Base-by-base conservation (phyloP, 1,284 basidiomycete species). In the Malassezia cuniculi region DNA sequence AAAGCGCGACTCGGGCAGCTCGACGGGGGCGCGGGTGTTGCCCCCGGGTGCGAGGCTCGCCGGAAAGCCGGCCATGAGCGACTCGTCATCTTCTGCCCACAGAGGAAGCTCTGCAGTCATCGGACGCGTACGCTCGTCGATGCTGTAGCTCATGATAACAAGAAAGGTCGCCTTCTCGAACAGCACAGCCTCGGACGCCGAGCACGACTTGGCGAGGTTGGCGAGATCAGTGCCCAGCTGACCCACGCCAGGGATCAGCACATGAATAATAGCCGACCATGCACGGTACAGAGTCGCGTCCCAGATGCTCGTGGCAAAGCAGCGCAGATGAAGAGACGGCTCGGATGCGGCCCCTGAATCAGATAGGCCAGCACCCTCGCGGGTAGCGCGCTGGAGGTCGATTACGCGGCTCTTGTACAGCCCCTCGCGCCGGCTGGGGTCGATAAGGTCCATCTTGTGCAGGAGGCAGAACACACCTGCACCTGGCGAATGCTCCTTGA, bases 151-250 rank as follows among this genome's bases (percentile, higher is more conserved):
- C 1, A 37, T 85, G 51, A 97, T 87, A 52, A 95, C 86, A 34
- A 99, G 79, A 71, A 97, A 97, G 12, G 93, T 97, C 3, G 86
- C 89, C 36, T 82, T 79, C 68, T 99, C 93, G 57, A 99, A 97
- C 17, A 95, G 76, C 46, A 97, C 81, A 35, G 89, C 85, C 69
- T 99, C 93, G 2, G 81, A 81, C 2, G 89, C 87, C 43, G 77
- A 80, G 61, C 84, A 86, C 1, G 84, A 79, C 31, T 78, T 74
- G 9, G 86, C 82, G 44, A 97, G 80, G 33, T 79, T 82, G 8
- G 79, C 76, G 6, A 99, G 75, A 58, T 95, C 86, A 41, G 75
- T 77, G 7, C 82, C 81, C 27, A 99, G 79, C 27, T 84, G 78
- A n/a, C 78, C 72, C 22, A 87, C 82, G 52, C 95, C 93, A 2